Evolutionary conservation across 176 grass and related monocot genomes (phyloP).

Genomic region (Hordeum vulgare): DNA sequence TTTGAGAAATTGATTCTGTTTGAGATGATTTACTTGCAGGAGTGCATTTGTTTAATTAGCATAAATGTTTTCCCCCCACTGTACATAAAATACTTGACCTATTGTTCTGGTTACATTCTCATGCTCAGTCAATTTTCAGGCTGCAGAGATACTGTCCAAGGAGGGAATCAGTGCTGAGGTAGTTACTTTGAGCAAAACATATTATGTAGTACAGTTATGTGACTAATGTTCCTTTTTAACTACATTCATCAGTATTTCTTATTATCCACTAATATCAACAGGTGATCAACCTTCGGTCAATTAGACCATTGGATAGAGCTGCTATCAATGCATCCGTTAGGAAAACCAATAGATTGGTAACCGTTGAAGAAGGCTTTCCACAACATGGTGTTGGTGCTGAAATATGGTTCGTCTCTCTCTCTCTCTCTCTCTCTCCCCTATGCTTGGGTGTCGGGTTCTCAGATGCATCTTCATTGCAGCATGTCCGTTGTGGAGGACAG

Average conservation of each 20-base stretch:
- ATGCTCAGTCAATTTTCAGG: constrained; percentile 47
- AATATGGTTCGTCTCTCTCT: constrained; percentile 54
- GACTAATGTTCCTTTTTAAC: neutral
- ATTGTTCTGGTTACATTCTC: constrained; percentile 6
- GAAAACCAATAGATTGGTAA: constrained; percentile 92
- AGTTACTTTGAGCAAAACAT: constrained; percentile 11
- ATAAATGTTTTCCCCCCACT: neutral
- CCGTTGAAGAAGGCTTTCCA: constrained; percentile 93
- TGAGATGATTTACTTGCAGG: neutral
- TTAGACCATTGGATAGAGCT: constrained; percentile 87
- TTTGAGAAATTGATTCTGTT: neutral
- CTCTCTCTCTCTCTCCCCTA: neutral
- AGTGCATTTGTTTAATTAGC: neutral
- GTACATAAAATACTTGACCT: neutral
- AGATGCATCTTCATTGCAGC: constrained; percentile 43
- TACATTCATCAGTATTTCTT: neutral
- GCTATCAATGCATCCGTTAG: constrained; percentile 92
- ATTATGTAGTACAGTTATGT: neutral
- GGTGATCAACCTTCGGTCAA: constrained; percentile 95
- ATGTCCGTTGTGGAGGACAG: constrained; percentile 91
- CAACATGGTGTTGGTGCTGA: constrained; percentile 90
- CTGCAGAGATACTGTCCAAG: constrained; percentile 86
- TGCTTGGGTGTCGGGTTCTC: neutral
- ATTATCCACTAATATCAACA: constrained; percentile 24
- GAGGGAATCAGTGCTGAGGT: constrained; percentile 99